Evolutionary conservation across 768 basidiomycete species (phyloP), one percentile per base, ranked within the genome.

Genomic region (Amanita rubescens): DNA sequence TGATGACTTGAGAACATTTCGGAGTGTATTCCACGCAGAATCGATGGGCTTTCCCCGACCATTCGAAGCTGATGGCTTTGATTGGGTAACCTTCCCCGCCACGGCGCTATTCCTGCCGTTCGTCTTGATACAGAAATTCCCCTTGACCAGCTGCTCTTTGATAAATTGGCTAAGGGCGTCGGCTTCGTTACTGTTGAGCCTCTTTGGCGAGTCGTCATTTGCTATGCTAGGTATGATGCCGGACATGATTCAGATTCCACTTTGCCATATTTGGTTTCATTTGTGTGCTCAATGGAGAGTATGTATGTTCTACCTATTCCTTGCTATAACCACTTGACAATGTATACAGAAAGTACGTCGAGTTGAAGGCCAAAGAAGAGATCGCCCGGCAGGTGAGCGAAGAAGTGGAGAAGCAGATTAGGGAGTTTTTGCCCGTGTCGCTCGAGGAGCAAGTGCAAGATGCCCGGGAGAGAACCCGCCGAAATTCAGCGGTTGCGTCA

Each of bases 381-480:
- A 39, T 82, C 14, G 60, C 56, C 14, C 55, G 55, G n/a, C 76
- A 80, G 58, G 75, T 76, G 34, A 66, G 65, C 51, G 65, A 67
- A 43, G 67, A 81, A 57, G 75, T 83, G n/a, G 67, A 74, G 20
- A 59, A 56, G 35, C 80, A 81, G 58, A 75, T 83, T 35, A 58
- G 54, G 52, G 70, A 75, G 20, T 68, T 78, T 58, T 67, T 83
- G 47, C 79, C 79, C 1, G 65, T 77, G 7, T 67, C 75, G 20
- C 65, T 82, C 47, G 57, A 69, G 15, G 60, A 77, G 54, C 79
- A 81, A 58, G 65, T 65, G 0, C 60, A 65, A 14, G 74, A 79
- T 55, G 76, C 67, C 51, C 71, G 71, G n/a, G n/a, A n/a, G n/a
- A n/a, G n/a, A n/a, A n/a, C n/a, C n/a, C n/a, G n/a, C n/a, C n/a